A percentile compares a stretch with the other conserved stretches of the same genome.
phyloP scores from a whole-genome alignment of 192 early-diverging fungal genomes.

The Diversispora epigaea region DNA sequence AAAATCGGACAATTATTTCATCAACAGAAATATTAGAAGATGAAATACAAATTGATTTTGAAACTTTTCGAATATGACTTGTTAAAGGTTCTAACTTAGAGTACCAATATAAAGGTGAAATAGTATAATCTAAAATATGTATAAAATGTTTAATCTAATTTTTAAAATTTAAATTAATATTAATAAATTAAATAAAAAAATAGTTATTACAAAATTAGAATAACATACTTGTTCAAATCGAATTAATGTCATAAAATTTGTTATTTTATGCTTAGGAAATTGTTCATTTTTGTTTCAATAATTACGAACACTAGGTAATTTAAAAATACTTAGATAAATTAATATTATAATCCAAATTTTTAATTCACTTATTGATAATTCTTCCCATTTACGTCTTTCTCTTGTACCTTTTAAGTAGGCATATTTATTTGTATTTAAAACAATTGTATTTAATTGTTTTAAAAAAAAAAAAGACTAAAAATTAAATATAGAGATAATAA shows the following conservation, averaged over 20 bases:
- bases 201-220: not conserved
- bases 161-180: not conserved
- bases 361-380: not conserved
- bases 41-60: conserved; percentile 27
- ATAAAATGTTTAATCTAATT: conserved; percentile 29
- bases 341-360: conserved; percentile 24
- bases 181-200: conserved; percentile 1
- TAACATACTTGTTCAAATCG: conserved; percentile 28
- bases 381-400: not conserved
- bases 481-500: too few species aligned
- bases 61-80: conserved; percentile 1
- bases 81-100: conserved; percentile 34
- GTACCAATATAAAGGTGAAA: not conserved
- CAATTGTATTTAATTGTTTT: not conserved
- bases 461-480: too few species aligned
- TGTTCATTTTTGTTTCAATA: conserved; percentile 10
- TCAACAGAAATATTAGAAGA: conserved; percentile 32
- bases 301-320: not conserved
- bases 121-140: conserved; percentile 12
- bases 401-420: not conserved
- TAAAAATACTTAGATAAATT: conserved; percentile 35
- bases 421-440: conserved; percentile 10
- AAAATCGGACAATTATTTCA: conserved; percentile 39
- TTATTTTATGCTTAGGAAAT: conserved; percentile 27
- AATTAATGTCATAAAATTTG: conserved; percentile 32